These are phyloP conservation scores for Tarenaya hassleriana DNA, from an alignment of 345 rosid species.

Conservation along the genomic window DNA sequence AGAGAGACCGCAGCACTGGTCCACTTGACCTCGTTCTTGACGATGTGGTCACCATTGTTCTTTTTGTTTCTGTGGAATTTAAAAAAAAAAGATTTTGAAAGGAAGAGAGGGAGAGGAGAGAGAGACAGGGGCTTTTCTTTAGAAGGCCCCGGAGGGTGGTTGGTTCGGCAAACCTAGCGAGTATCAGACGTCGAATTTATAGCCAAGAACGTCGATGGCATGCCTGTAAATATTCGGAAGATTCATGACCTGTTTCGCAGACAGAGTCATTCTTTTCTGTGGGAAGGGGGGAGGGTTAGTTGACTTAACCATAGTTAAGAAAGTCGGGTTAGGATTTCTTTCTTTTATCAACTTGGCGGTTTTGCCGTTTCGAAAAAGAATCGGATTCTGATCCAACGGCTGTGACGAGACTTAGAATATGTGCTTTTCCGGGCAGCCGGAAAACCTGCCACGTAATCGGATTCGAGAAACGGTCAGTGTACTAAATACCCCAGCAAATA, in stretches of 20 bases:
- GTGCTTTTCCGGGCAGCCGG: conserved; percentile 24
- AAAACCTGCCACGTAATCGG: conserved; percentile 35
- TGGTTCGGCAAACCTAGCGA: conserved; percentile 75
- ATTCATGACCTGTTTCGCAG: conserved; percentile 17
- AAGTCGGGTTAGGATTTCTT: conserved; percentile 8
- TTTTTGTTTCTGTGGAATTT: not conserved
- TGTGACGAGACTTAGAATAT: conserved; percentile 13
- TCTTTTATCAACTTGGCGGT: conserved; percentile 21
- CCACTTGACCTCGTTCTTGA: conserved; percentile 49
- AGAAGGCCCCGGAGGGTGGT: conserved; percentile 33
- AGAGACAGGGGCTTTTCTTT: not conserved
- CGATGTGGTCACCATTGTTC: conserved; percentile 34
- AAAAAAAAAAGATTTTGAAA: not conserved
- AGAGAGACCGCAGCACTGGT: conserved; percentile 45
- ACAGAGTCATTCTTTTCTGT: too few species aligned
- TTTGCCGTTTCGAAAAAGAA: conserved; percentile 25
- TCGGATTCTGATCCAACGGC: conserved; percentile 44
- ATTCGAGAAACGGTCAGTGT: conserved; percentile 31
- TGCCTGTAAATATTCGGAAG: not conserved
- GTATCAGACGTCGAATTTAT: conserved; percentile 48
- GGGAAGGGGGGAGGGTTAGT: not conserved
- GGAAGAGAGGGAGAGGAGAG: not conserved
- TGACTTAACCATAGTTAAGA: conserved; percentile 29
- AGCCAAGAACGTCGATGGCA: conserved; percentile 25
- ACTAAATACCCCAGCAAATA: conserved; percentile 1